These are phyloP conservation scores for Beauveria bassiana DNA, from an alignment of 2,329 filamentous ascomycete genomes.

Conservation along the genomic window DNA sequence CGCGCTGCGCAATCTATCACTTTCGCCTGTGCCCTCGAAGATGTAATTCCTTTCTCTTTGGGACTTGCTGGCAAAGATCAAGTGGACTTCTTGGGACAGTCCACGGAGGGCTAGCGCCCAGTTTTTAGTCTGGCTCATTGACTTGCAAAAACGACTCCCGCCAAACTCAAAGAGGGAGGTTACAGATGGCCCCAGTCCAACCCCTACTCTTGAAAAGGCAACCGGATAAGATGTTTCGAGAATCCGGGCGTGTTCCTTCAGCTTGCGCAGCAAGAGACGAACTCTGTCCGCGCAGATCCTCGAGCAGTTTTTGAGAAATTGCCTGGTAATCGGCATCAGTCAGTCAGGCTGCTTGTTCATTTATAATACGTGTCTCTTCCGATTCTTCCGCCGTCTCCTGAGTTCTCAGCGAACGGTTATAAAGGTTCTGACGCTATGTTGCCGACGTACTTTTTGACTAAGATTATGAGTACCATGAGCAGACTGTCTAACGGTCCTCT, in stretches of 20 bases:
- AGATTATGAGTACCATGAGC: neutral
- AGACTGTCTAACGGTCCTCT: neutral
- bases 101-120: neutral
- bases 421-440: neutral
- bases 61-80: neutral
- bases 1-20: neutral
- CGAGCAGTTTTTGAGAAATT: neutral
- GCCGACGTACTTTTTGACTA: neutral
- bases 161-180: constrained; percentile 10
- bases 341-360: too few relatives aligned
- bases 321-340: neutral
- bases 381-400: neutral
- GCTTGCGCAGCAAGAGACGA: neutral
- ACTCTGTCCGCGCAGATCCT: neutral
- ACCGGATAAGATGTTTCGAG: neutral
- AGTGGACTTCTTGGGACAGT: neutral
- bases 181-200: neutral
- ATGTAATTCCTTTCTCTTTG: neutral
- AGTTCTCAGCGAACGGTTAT: neutral
- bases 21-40: neutral
- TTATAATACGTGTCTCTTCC: too few relatives aligned
- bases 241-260: neutral
- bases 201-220: constrained; percentile 6
- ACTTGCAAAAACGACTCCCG: constrained; percentile 2
- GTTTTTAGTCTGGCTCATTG: neutral